A percentile compares a stretch with the other conserved stretches of the same genome.
Conservation (phyloP, 202 grass and related monocot species). For the Elaeis oleifera region DNA sequence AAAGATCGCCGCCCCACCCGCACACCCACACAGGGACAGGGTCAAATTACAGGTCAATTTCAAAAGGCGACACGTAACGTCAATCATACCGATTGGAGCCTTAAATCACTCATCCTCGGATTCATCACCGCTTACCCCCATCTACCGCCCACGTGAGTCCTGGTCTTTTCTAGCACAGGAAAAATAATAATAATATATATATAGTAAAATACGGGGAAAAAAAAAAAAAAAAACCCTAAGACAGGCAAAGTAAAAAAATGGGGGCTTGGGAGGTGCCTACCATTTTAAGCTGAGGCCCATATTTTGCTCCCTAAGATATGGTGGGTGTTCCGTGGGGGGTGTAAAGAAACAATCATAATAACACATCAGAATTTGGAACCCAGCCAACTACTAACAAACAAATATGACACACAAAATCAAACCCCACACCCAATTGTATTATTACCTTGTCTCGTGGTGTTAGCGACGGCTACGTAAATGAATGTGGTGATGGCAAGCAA, state of each 20-base stretch:
- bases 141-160: slow-evolving; percentile 1
- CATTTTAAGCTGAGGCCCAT: background rate
- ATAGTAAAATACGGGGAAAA: background rate
- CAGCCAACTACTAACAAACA: too few relatives aligned
- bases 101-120: background rate
- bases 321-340: background rate
- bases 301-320: slow-evolving; percentile 1
- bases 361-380: background rate
- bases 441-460: too few relatives aligned
- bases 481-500: too few relatives aligned
- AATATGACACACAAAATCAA: too few relatives aligned
- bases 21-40: too few relatives aligned
- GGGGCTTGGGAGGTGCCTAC: background rate
- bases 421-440: too few relatives aligned
- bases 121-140: background rate
- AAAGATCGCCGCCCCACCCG: too few relatives aligned
- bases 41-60: too few relatives aligned
- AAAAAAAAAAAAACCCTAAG: background rate
- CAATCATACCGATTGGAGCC: too few relatives aligned
- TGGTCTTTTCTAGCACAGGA: background rate
- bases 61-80: too few relatives aligned
- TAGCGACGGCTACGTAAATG: too few relatives aligned
- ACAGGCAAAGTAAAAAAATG: too few relatives aligned
- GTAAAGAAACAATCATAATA: background rate
- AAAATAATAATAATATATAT: background rate